Conservation (phyloP, 495 filamentous ascomycete genomes). For the Penicillium waksmanii region DNA sequence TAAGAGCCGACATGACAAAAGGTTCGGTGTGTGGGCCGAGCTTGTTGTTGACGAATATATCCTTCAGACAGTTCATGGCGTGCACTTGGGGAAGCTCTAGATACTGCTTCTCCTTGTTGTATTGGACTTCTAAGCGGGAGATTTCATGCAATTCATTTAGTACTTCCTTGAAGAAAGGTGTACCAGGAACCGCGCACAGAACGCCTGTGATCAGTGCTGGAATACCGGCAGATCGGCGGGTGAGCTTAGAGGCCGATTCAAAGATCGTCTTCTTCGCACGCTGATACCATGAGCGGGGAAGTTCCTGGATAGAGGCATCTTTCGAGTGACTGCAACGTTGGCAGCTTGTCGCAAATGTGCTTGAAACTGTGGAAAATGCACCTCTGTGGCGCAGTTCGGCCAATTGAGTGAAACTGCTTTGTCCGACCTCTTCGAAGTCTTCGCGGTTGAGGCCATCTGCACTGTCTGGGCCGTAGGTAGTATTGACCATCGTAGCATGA, state of each 20-base stretch:
- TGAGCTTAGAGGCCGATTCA: slow-evolving; percentile 74
- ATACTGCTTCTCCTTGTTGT: slow-evolving; percentile 42
- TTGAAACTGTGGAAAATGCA: slow-evolving; percentile 90
- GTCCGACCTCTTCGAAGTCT: slow-evolving; percentile 61
- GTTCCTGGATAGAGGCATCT: slow-evolving; percentile 44
- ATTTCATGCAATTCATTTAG: slow-evolving; percentile 60
- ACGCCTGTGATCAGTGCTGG: slow-evolving; percentile 83
- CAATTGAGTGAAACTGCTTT: slow-evolving; percentile 77
- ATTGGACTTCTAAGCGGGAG: slow-evolving; percentile 57
- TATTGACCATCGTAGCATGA: slow-evolving; percentile 43
- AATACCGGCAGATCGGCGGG: slow-evolving; percentile 88
- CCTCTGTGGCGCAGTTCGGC: slow-evolving; percentile 85
- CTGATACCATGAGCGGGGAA: slow-evolving; percentile 65
- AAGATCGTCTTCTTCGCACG: slow-evolving; percentile 66
- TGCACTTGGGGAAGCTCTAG: slow-evolving; percentile 87
- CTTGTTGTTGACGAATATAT: slow-evolving; percentile 79
- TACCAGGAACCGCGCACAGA: slow-evolving; percentile 49
- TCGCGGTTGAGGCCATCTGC: slow-evolving; percentile 33
- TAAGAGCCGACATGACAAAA: slow-evolving; percentile 71
- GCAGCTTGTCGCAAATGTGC: slow-evolving; percentile 83
- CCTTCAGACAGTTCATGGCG: slow-evolving; percentile 87
- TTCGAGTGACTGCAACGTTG: slow-evolving; percentile 56
- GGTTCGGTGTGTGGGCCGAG: slow-evolving; percentile 65
- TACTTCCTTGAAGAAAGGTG: slow-evolving; percentile 50
- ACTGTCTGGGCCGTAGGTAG: slow-evolving; percentile 41